Conservation (phyloP, 2,329 filamentous ascomycete genomes). For the Aspergillus amoenus region DNA sequence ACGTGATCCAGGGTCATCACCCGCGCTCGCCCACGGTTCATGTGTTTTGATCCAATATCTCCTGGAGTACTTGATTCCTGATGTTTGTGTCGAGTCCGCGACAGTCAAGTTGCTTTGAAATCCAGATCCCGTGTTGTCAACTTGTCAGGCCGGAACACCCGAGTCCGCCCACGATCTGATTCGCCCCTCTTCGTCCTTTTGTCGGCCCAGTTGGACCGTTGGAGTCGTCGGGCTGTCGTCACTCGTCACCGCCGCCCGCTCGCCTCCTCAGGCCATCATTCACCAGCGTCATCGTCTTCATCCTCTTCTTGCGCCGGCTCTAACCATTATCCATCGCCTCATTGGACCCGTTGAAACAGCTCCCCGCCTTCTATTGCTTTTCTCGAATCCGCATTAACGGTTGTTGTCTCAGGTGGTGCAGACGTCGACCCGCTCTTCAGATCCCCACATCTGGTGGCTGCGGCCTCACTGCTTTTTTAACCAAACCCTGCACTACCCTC, state of each 20-base stretch:
- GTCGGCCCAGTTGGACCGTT: neutral
- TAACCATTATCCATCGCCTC: neutral
- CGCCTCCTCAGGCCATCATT: neutral
- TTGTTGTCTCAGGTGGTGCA: neutral
- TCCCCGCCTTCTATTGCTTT: neutral
- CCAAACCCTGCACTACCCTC: slow-evolving; percentile 1
- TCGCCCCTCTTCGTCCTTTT: neutral
- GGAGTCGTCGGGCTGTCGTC: neutral
- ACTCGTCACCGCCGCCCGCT: neutral
- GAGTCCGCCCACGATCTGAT: neutral
- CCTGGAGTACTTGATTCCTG: neutral
- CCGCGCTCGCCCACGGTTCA: neutral
- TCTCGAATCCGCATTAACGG: neutral
- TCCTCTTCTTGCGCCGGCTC: neutral
- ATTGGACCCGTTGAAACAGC: slow-evolving; percentile 1
- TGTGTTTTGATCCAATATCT: neutral
- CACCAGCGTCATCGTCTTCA: slow-evolving; percentile 6
- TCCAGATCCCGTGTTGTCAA: neutral
- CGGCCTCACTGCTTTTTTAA: neutral
- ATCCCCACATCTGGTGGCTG: slow-evolving; percentile 6
- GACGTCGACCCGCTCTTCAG: neutral
- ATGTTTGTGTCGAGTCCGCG: too few relatives aligned
- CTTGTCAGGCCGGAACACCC: neutral
- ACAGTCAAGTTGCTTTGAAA: neutral
- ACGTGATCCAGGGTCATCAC: neutral